Conservation (phyloP, 202 grass and related monocot species). For the Tripidium arundinaceum region DNA sequence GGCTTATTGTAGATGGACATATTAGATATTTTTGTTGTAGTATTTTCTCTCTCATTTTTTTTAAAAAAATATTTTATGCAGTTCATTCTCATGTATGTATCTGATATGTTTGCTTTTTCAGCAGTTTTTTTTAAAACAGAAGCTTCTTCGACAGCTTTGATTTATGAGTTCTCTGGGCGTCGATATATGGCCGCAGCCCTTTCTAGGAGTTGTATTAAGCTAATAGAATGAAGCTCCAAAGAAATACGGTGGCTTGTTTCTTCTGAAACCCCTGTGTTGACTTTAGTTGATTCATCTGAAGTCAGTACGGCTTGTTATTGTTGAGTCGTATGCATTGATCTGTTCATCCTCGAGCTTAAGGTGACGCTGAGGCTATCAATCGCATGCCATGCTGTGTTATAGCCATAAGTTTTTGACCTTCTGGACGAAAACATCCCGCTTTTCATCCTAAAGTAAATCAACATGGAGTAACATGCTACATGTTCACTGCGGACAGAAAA, state of each 20-base stretch:
- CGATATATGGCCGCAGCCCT: background rate
- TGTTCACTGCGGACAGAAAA: no score
- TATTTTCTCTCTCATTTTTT: background rate
- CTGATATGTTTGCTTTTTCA: background rate
- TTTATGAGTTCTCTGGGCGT: background rate
- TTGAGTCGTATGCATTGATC: no score
- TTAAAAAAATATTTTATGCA: background rate
- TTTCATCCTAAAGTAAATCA: no score
- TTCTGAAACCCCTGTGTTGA: no score
- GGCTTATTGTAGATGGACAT: slow-evolving; percentile 24
- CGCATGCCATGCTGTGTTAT: no score
- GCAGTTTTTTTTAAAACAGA: background rate
- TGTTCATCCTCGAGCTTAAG: no score
- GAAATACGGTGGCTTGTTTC: background rate
- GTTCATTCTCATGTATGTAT: background rate
- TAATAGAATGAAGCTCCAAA: background rate
- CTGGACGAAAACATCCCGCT: no score
- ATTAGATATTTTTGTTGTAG: background rate
- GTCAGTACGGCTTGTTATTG: no score
- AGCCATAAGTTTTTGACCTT: no score
- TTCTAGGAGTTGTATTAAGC: background rate
- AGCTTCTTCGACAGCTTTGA: background rate
- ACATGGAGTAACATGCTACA: no score
- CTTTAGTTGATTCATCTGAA: no score
- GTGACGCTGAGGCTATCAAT: no score